Evolutionary conservation across 495 filamentous ascomycete genomes (phyloP).

Genomic region (Letharia lupina): DNA sequence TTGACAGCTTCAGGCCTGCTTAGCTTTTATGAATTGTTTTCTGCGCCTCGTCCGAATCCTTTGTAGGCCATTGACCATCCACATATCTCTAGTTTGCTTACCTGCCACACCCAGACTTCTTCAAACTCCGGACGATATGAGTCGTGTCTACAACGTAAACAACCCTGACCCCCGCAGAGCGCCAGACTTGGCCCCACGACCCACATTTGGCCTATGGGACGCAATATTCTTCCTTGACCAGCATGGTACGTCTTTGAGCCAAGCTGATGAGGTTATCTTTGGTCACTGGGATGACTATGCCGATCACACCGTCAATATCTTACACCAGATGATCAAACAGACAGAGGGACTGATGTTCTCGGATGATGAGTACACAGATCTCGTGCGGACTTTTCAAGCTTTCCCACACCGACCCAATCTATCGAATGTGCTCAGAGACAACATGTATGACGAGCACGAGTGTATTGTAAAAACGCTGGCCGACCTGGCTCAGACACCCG

Average conservation of each 20-base stretch:
- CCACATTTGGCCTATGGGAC: not conserved
- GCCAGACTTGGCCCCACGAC: not conserved
- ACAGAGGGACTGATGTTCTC: not conserved
- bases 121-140: not conserved
- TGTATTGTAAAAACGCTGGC: not conserved
- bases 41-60: not conserved
- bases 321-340: not conserved
- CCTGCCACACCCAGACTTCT: not conserved
- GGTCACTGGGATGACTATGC: conserved; percentile 3
- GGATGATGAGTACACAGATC: not conserved
- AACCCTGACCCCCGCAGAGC: not conserved
- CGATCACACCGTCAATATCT: not conserved
- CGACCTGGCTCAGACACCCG: not conserved
- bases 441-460: not conserved
- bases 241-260: not conserved
- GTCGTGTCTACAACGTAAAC: not conserved
- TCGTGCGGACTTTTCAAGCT: not conserved
- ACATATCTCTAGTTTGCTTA: not conserved
- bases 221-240: not conserved
- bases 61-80: not conserved
- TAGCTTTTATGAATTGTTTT: not conserved
- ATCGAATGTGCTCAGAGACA: not conserved
- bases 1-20: not conserved
- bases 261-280: not conserved
- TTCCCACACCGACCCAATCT: not conserved